Conservation (phyloP, 805 yeast genomes). For the Wickerhamomyces silvicola region DNA sequence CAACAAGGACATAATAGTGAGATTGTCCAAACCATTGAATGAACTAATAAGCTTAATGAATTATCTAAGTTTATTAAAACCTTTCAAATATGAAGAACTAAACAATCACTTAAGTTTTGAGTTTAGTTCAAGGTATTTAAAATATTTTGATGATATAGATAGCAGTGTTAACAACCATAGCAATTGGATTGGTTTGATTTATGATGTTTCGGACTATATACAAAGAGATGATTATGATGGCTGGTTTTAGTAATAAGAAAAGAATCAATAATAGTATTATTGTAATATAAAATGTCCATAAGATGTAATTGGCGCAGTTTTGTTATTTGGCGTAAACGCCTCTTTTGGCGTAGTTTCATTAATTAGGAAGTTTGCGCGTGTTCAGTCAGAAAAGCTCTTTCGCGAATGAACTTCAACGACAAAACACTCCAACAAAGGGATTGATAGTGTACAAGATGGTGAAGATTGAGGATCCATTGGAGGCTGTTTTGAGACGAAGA, state of each 20-base stretch:
- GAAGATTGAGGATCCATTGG: not conserved
- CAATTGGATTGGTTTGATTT: slow-evolving; percentile 20
- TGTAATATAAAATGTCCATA: too few relatives aligned
- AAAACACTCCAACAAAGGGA: too few relatives aligned
- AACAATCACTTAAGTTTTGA: slow-evolving; percentile 20
- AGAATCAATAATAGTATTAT: too few relatives aligned
- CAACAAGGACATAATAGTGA: slow-evolving; percentile 16
- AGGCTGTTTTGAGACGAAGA: not conserved
- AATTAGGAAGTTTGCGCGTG: too few relatives aligned
- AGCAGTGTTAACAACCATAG: slow-evolving; percentile 2
- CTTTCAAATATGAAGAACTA: slow-evolving; percentile 20
- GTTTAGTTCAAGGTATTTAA: slow-evolving; percentile 12
- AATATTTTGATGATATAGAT: slow-evolving; percentile 5
- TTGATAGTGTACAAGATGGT: too few relatives aligned
- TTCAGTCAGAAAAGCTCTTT: too few relatives aligned
- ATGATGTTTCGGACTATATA: slow-evolving; percentile 13
- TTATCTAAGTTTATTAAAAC: slow-evolving; percentile 21
- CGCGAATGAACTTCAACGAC: too few relatives aligned
- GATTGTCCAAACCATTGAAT: slow-evolving; percentile 19
- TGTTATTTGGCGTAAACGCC: too few relatives aligned
- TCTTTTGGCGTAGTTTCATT: too few relatives aligned
- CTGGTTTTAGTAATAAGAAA: slow-evolving; percentile 17
- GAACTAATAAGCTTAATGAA: slow-evolving; percentile 22
- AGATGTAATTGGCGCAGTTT: too few relatives aligned
- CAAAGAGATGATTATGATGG: slow-evolving; percentile 21